A percentile compares a stretch with the other conserved stretches of the same genome.
Evolutionary conservation across 2,329 filamentous ascomycete genomes (phyloP).

Genomic region (Alternaria ventricosa): DNA sequence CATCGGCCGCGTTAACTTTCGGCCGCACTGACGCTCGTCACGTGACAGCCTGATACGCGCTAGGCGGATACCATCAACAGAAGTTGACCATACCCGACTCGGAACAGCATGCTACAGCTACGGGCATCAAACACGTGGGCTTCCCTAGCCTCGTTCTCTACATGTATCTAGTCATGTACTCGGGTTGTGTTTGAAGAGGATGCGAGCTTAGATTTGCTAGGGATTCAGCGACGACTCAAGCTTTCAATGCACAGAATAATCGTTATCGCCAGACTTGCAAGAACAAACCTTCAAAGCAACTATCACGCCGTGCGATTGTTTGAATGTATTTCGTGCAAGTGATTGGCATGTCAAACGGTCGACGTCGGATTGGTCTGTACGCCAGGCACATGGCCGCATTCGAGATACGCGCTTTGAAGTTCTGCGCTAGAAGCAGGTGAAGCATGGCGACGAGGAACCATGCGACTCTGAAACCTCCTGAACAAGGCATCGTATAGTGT

Average conservation of each 20-base stretch:
- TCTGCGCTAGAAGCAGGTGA: constrained; percentile 28
- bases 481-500: constrained; percentile 17
- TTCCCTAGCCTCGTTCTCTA: background rate
- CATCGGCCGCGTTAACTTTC: constrained; percentile 31
- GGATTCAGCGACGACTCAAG: background rate
- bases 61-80: constrained; percentile 9
- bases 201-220: background rate
- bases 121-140: constrained; percentile 1
- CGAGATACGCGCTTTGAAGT: constrained; percentile 13
- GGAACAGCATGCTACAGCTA: constrained; percentile 2
- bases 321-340: background rate
- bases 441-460: constrained; percentile 24
- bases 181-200: background rate
- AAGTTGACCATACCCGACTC: background rate
- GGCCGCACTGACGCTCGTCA: constrained; percentile 19
- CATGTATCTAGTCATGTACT: background rate
- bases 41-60: constrained; percentile 11
- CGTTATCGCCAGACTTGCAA: background rate
- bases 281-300: background rate
- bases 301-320: background rate
- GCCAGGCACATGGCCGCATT: constrained; percentile 1
- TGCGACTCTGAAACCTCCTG: constrained; percentile 30
- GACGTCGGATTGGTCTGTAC: background rate
- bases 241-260: background rate
- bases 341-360: background rate